Percentiles rank a stretch among this genome's conserved stretches.
phyloP scores from a whole-genome alignment of 2,329 filamentous ascomycete species.

The Alternaria dauci region DNA sequence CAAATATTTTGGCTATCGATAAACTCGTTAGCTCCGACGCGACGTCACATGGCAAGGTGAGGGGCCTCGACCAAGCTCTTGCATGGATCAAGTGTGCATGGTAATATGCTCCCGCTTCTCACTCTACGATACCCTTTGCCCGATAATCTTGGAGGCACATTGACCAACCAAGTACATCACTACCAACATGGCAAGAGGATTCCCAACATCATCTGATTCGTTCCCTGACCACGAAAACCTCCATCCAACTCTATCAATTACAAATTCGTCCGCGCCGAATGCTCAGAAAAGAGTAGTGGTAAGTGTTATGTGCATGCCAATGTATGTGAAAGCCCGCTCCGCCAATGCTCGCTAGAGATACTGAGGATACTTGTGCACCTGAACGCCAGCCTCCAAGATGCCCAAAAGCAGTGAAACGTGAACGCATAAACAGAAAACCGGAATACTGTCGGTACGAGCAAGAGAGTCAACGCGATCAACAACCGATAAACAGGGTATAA shows the following conservation, averaged over 20 bases:
- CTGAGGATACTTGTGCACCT: slow-evolving; percentile 35
- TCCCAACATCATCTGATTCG: slow-evolving; percentile 16
- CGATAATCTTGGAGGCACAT: neutral
- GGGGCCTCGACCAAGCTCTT: neutral
- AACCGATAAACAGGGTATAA: slow-evolving; percentile 37
- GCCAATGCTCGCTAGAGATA: slow-evolving; percentile 53
- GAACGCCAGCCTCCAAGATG: slow-evolving; percentile 39
- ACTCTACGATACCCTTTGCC: neutral
- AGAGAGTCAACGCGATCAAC: slow-evolving; percentile 24
- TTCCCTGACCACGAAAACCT: slow-evolving; percentile 13
- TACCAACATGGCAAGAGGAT: neutral
- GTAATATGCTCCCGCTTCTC: neutral
- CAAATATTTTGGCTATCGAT: slow-evolving; percentile 43
- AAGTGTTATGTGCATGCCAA: slow-evolving; percentile 45
- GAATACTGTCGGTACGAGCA: slow-evolving; percentile 32
- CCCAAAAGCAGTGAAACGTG: slow-evolving; percentile 29
- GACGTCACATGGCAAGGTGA: slow-evolving; percentile 18
- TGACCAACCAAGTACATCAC: neutral
- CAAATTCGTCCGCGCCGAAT: slow-evolving; percentile 28
- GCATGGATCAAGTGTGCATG: neutral
- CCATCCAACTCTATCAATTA: slow-evolving; percentile 37
- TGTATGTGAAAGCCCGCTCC: slow-evolving; percentile 45
- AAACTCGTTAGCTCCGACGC: slow-evolving; percentile 12
- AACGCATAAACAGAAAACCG: slow-evolving; percentile 37
- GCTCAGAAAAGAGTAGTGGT: slow-evolving; percentile 22